phyloP scores from a whole-genome alignment of 2,329 filamentous ascomycete species.

The Colletotrichum liriopes region DNA sequence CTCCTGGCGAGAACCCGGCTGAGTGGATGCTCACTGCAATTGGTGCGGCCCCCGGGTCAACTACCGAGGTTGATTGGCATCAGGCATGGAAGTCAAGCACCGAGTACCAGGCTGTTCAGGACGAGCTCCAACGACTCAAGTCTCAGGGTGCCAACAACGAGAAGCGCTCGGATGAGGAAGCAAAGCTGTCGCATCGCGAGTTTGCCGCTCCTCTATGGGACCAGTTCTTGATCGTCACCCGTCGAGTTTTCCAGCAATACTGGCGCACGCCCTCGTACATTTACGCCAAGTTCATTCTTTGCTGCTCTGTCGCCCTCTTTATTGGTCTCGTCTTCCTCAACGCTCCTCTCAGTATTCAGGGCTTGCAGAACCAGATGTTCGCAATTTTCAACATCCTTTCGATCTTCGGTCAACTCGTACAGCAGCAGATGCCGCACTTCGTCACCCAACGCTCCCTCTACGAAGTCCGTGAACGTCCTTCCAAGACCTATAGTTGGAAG shows the following conservation, averaged over 20 bases:
- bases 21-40: slow-evolving; percentile 62
- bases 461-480: slow-evolving; percentile 76
- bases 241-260: slow-evolving; percentile 82
- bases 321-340: slow-evolving; percentile 77
- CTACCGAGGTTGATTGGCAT: slow-evolving; percentile 65
- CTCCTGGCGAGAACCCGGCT: slow-evolving; percentile 65
- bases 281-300: slow-evolving; percentile 77
- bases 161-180: slow-evolving; percentile 5
- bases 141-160: slow-evolving; percentile 9
- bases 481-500: slow-evolving; percentile 76
- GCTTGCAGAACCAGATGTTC: slow-evolving; percentile 78
- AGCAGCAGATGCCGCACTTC: slow-evolving; percentile 78
- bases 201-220: slow-evolving; percentile 78
- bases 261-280: slow-evolving; percentile 85
- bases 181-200: slow-evolving; percentile 10
- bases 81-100: slow-evolving; percentile 61
- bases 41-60: slow-evolving; percentile 59
- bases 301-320: slow-evolving; percentile 63
- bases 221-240: slow-evolving; percentile 58
- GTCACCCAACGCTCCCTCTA: slow-evolving; percentile 77
- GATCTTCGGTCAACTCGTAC: slow-evolving; percentile 74
- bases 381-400: slow-evolving; percentile 76
- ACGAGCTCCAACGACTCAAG: slow-evolving; percentile 45
- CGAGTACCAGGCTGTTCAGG: slow-evolving; percentile 51
- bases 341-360: slow-evolving; percentile 70